Percentiles rank a stretch among this genome's conserved stretches.
Evolutionary conservation across 495 filamentous ascomycete genomes (phyloP).

Genomic region (Parathielavia appendiculata): DNA sequence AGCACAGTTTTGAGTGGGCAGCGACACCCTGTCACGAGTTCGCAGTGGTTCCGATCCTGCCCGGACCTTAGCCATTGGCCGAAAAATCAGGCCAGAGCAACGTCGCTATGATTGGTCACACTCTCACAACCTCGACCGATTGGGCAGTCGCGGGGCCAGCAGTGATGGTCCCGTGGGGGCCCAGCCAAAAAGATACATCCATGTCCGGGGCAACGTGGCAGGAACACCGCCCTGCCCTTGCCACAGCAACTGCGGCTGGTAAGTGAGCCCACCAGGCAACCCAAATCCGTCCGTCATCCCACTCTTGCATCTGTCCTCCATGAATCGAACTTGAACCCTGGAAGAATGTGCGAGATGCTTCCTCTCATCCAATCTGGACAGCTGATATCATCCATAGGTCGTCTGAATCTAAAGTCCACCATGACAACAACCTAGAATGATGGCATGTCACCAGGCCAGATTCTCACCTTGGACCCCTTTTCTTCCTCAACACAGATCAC

Average conservation of each 20-base stretch:
- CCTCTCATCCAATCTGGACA: too few relatives aligned
- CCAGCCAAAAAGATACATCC: background rate
- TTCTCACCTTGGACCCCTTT: too few relatives aligned
- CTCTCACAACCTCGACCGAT: constrained; percentile 24
- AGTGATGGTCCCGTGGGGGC: constrained; percentile 10
- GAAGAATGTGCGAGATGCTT: constrained; percentile 6
- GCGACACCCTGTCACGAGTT: background rate
- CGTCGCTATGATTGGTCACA: constrained; percentile 5
- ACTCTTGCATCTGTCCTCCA: constrained; percentile 2
- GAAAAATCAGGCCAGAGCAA: constrained; percentile 3
- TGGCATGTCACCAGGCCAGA: too few relatives aligned
- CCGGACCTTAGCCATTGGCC: constrained; percentile 18
- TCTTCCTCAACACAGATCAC: too few relatives aligned
- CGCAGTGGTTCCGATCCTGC: constrained; percentile 11
- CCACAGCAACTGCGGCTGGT: constrained; percentile 1
- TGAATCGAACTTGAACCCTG: background rate
- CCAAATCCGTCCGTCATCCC: constrained; percentile 12
- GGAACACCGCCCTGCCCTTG: background rate
- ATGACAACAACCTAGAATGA: too few relatives aligned
- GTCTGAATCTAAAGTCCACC: too few relatives aligned
- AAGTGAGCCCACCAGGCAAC: constrained; percentile 13
- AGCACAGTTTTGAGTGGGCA: constrained; percentile 3
- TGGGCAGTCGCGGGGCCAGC: constrained; percentile 13
- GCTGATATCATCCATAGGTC: too few relatives aligned
- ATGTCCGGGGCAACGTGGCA: background rate